Percentiles rank a stretch among this genome's conserved stretches.
Conservation (phyloP, 2,329 filamentous ascomycete genomes). For the Sarocladiaceae sp. region DNA sequence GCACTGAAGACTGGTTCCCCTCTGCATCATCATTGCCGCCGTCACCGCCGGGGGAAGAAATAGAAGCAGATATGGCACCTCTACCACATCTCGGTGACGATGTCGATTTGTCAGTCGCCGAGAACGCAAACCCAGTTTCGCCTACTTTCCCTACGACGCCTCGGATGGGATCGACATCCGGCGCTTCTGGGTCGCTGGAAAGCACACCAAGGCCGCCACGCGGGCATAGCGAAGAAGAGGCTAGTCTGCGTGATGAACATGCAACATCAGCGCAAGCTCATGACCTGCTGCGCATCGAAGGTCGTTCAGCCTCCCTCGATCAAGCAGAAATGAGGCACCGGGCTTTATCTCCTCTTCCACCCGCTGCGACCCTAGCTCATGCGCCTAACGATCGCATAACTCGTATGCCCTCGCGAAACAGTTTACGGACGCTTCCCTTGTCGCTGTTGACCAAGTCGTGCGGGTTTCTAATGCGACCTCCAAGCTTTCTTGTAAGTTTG, state of each 20-base stretch:
- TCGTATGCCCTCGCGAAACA: constrained; percentile 1
- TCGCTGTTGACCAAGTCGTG: constrained; percentile 71
- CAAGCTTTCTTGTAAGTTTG: constrained; percentile 67
- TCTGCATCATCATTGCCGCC: constrained; percentile 33
- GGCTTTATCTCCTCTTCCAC: constrained; percentile 60
- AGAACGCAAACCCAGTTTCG: background rate
- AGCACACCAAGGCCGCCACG: constrained; percentile 4
- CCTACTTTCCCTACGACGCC: background rate
- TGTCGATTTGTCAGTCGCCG: constrained; percentile 25
- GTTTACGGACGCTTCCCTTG: constrained; percentile 23
- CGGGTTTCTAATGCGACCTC: constrained; percentile 72
- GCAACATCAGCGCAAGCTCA: no score
- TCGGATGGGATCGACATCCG: background rate
- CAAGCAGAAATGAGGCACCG: constrained; percentile 27
- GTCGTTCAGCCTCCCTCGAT: no score
- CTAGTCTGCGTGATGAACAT: no score
- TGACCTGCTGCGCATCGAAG: no score
- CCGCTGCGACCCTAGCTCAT: constrained; percentile 56
- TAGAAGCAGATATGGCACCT: constrained; percentile 25
- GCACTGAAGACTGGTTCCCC: constrained; percentile 42
- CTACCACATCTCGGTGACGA: constrained; percentile 35
- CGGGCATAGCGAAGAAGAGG: no score
- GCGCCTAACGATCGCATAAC: background rate
- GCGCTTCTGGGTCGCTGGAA: background rate
- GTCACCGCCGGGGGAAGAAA: constrained; percentile 37